Base-by-base conservation (phyloP, 768 basidiomycete genomes). In the Tulasnella sp. region DNA sequence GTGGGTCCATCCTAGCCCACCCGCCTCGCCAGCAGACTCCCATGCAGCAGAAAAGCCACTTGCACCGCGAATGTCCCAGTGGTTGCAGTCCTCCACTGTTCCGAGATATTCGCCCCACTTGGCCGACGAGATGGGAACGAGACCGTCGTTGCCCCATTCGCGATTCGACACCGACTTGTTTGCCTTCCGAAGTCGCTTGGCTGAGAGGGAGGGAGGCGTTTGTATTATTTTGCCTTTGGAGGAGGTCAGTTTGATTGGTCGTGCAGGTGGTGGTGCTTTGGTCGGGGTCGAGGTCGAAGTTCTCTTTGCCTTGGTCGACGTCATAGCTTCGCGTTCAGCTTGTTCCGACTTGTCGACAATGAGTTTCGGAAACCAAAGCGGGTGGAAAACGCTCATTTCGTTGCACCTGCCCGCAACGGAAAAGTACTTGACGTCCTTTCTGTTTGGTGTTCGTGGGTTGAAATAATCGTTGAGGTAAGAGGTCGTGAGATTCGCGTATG, bases 71-170 rank as follows among this genome's bases (percentile, higher is more conserved):
- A 97, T 78, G 64, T 94, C 86, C 96, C 96, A 99, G 65, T 99
- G 96, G 72, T 99, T 92, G 63, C 83, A 85, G 1, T 83, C 84
- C 61, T 94, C 86, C 65, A 98, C 73, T 15, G 80, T 79, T 3
- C 96, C 96, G 31, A 99, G 71, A 67, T 92, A 97, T 65, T 96
- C 88, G 15, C 96, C 96, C 93, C 94, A 98, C 62, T 82, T 81
- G 4, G 96, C 90, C 63, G 85, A 87, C 62, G 86, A 81, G n/a
- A 99, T 75, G 14, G 84, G 84, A 14, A 98, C 93, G 34, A 97
- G 74, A 0, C 90, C 91, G 64, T 97, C 93, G 66, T 96, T 93
- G 0, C 91, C 93, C 78, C 82, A 82, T 48, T 67, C 65, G 3
- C 66, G 67, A 12, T 63, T 57, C n/a, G 60, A 59, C 2, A 66